A percentile compares a stretch with the other conserved stretches of the same genome.
Conservation (phyloP, 2,329 filamentous ascomycete species). For the Microsporum audouinii region DNA sequence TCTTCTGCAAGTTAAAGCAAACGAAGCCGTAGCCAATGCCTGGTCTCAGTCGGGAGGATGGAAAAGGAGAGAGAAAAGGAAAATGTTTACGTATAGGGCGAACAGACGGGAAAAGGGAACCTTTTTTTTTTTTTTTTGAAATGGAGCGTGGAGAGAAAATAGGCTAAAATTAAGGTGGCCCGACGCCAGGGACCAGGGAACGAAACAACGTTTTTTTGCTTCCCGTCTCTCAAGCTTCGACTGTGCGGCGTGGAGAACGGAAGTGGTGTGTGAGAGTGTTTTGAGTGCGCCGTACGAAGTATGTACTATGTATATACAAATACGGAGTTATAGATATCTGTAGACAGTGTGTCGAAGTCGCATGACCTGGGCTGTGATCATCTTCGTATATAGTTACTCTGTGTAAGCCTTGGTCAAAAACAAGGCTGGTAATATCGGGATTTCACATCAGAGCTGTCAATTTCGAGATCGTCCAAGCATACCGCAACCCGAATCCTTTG, state of each 20-base stretch:
- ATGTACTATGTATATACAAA: too few relatives aligned
- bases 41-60: neutral
- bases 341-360: neutral
- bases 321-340: neutral
- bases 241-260: neutral
- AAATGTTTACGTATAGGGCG: neutral
- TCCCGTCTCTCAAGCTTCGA: neutral
- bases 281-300: neutral
- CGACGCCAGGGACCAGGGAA: slow-evolving; percentile 4
- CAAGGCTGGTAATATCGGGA: neutral
- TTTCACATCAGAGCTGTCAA: neutral
- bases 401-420: neutral
- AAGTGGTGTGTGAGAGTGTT: neutral
- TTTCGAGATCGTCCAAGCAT: neutral
- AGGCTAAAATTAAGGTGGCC: slow-evolving; percentile 2
- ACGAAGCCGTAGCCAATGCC: neutral
- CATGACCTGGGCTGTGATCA: slow-evolving; percentile 1
- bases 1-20: neutral
- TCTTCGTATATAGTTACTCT: neutral
- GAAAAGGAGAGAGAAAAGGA: neutral
- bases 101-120: neutral
- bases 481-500: neutral
- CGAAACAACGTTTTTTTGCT: slow-evolving; percentile 2
- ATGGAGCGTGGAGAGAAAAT: neutral
- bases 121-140: neutral